These are phyloP conservation scores for Raddia guianensis DNA, from an alignment of 176 grass and related monocot species.

Conservation along the genomic window DNA sequence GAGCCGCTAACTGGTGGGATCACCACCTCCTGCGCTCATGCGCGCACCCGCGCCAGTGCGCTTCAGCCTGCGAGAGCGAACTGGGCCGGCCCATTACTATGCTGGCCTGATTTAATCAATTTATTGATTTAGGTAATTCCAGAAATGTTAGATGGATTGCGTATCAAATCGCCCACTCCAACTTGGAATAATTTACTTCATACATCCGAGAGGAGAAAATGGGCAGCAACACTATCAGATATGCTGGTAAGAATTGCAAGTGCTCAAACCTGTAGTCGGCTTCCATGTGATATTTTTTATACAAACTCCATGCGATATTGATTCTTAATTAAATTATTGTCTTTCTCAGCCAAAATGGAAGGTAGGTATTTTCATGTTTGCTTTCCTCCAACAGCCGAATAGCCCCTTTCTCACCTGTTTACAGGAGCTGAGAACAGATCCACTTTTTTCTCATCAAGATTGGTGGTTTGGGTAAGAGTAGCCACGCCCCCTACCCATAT, in stretches of 20 bases:
- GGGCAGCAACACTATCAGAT: slow-evolving; percentile 6
- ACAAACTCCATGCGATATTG: background rate
- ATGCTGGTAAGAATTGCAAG: background rate
- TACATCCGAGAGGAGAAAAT: background rate
- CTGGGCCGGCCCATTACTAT: too few relatives aligned
- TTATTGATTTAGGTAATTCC: too few relatives aligned
- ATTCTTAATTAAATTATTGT: slow-evolving; percentile 9
- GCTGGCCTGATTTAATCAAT: too few relatives aligned
- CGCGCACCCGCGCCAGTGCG: too few relatives aligned
- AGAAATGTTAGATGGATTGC: background rate
- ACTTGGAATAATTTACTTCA: background rate
- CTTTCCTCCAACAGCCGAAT: slow-evolving; percentile 13
- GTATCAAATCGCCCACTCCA: background rate
- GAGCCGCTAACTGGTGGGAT: too few relatives aligned
- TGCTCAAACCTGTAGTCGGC: background rate
- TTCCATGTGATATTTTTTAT: background rate
- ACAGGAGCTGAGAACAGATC: background rate
- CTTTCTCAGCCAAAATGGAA: slow-evolving; percentile 3
- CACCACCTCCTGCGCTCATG: too few relatives aligned
- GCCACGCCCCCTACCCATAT: slow-evolving; percentile 52
- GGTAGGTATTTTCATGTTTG: background rate
- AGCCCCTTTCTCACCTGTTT: background rate
- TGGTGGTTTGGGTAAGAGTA: slow-evolving; percentile 47
- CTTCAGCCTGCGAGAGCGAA: too few relatives aligned
- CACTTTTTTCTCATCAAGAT: background rate